These are phyloP conservation scores for Excoecaria cochinchinensis DNA, from an alignment of 345 rosid genomes.

Conservation along the genomic window DNA sequence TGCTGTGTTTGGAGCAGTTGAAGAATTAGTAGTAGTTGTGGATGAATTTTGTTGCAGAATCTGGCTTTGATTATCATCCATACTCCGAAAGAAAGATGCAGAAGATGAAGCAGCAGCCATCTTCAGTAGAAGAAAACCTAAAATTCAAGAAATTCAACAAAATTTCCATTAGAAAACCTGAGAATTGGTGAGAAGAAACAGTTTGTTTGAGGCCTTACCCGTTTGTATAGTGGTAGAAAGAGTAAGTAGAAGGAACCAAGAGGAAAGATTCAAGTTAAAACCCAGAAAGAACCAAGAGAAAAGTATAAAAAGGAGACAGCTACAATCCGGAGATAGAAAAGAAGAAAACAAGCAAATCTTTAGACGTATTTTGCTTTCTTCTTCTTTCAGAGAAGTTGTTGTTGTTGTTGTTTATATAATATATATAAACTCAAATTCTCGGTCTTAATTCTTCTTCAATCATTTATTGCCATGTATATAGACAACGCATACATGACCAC, in stretches of 20 bases:
- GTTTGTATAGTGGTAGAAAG: not conserved
- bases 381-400: constrained; percentile 11
- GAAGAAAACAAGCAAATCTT: constrained; percentile 41
- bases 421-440: not conserved
- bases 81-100: constrained; percentile 5
- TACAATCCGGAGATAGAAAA: constrained; percentile 43
- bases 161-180: not conserved
- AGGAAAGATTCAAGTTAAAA: constrained; percentile 21
- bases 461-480: constrained; percentile 25
- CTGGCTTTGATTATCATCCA: constrained; percentile 20
- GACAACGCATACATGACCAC: constrained; percentile 34
- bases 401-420: constrained; percentile 7
- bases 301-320: constrained; percentile 44
- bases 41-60: constrained; percentile 17
- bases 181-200: not conserved
- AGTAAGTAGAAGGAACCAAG: constrained; percentile 20
- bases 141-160: not conserved
- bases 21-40: constrained; percentile 8
- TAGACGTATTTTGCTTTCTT: constrained; percentile 26
- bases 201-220: not conserved
- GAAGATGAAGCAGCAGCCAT: constrained; percentile 30
- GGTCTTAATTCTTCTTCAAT: constrained; percentile 13
- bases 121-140: not conserved
- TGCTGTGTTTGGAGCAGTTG: constrained; percentile 9
- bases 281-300: constrained; percentile 39